These are phyloP conservation scores for Phlebiopsis gigantea DNA, from an alignment of 768 basidiomycete genomes.

Conservation along the genomic window DNA sequence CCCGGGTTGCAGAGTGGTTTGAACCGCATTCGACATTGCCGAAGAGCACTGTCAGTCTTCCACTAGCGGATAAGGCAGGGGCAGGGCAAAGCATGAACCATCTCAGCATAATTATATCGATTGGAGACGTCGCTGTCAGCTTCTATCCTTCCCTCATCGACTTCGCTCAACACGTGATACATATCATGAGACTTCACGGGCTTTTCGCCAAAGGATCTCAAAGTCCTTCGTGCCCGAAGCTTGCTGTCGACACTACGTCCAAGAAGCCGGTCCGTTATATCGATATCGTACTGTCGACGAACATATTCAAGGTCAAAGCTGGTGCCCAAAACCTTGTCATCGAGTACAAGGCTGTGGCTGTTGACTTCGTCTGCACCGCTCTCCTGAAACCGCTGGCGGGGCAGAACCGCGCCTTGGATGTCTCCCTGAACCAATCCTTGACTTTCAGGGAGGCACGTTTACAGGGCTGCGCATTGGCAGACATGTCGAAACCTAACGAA, in stretches of 20 bases:
- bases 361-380: slow-evolving; percentile 34
- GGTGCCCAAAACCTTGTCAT: slow-evolving; percentile 67
- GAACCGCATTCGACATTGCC: background rate
- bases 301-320: slow-evolving; percentile 48
- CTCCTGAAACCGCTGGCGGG: slow-evolving; percentile 19
- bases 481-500: slow-evolving; percentile 33
- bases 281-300: slow-evolving; percentile 39
- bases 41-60: slow-evolving; percentile 11
- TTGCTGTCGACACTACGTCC: background rate
- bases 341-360: slow-evolving; percentile 44
- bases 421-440: slow-evolving; percentile 44
- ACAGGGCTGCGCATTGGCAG: slow-evolving; percentile 50
- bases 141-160: slow-evolving; percentile 56
- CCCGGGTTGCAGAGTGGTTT: background rate
- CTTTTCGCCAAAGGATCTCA: background rate
- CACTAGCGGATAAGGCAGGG: slow-evolving; percentile 5
- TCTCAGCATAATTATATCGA: slow-evolving; percentile 28
- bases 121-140: slow-evolving; percentile 36
- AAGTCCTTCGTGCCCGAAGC: background rate
- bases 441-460: slow-evolving; percentile 49
- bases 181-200: slow-evolving; percentile 16
- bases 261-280: slow-evolving; percentile 18
- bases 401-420: slow-evolving; percentile 22
- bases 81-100: slow-evolving; percentile 16
- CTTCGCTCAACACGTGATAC: slow-evolving; percentile 48